Evolutionary conservation across 2,329 filamentous ascomycete genomes (phyloP).

Genomic region (Fusarium agapanthi): DNA sequence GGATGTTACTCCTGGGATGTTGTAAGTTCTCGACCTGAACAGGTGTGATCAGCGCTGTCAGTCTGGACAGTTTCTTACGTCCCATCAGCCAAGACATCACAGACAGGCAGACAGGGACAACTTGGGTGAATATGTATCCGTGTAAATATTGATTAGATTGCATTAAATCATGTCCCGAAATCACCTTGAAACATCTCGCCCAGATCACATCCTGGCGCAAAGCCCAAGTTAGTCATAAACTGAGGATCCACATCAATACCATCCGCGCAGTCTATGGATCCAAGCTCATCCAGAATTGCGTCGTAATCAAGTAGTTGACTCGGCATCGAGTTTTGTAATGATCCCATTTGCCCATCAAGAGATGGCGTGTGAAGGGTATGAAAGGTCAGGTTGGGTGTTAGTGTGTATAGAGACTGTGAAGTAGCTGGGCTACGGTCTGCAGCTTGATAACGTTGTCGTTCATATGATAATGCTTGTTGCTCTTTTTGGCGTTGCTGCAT

Average conservation of each 20-base stretch:
- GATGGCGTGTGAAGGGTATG: constrained; percentile 39
- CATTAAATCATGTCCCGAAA: constrained; percentile 46
- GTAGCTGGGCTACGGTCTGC: constrained; percentile 32
- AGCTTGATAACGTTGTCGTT: constrained; percentile 30
- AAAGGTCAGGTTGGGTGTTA: constrained; percentile 38
- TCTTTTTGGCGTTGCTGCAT: constrained; percentile 35
- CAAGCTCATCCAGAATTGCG: constrained; percentile 61
- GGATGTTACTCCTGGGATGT: neutral
- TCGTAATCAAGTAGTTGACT: constrained; percentile 56
- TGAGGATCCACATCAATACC: constrained; percentile 64
- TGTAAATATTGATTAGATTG: constrained; percentile 21
- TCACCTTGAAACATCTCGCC: constrained; percentile 59
- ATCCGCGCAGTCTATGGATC: constrained; percentile 59
- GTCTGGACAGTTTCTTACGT: neutral
- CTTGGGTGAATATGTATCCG: neutral
- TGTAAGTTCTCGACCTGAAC: neutral
- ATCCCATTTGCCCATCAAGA: constrained; percentile 30
- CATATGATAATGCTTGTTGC: constrained; percentile 33
- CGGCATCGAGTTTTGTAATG: constrained; percentile 29
- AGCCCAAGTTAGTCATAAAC: constrained; percentile 74
- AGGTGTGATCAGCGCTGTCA: neutral
- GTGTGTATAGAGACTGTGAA: constrained; percentile 35
- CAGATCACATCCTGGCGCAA: constrained; percentile 68
- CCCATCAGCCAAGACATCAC: neutral
- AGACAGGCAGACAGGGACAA: neutral